Evolutionary conservation across 805 yeast species (phyloP).

Genomic region (Kluyveromyces aestuarii): DNA sequence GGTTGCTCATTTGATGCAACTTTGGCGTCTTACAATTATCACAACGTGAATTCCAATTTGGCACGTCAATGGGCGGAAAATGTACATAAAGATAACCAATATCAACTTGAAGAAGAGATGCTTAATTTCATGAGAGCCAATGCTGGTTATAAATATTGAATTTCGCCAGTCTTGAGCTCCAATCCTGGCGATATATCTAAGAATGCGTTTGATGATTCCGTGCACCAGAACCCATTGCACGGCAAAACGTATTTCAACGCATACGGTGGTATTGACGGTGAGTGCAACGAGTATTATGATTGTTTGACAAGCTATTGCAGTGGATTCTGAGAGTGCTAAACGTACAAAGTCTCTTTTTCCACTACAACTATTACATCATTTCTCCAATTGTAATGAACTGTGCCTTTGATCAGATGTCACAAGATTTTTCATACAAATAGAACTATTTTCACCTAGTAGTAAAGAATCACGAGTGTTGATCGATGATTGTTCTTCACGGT

Average conservation of each 20-base stretch:
- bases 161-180: background rate
- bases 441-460: background rate
- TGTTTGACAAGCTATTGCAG: slow-evolving; percentile 1
- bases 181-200: background rate
- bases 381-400: background rate
- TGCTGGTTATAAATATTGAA: background rate
- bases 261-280: slow-evolving; percentile 10
- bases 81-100: slow-evolving; percentile 1
- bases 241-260: slow-evolving; percentile 9
- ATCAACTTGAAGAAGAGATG: background rate
- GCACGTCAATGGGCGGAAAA: slow-evolving; percentile 2
- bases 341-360: background rate
- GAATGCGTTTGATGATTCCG: background rate
- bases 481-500: background rate
- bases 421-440: background rate
- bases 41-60: slow-evolving; percentile 4
- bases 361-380: background rate
- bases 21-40: slow-evolving; percentile 5
- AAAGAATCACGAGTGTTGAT: background rate
- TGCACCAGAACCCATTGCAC: slow-evolving; percentile 3
- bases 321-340: background rate
- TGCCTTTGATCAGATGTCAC: background rate
- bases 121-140: background rate
- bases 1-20: slow-evolving; percentile 1
- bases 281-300: slow-evolving; percentile 6